Percentiles rank a stretch among this genome's conserved stretches.
These are phyloP conservation scores for Xylaria multiplex DNA, from an alignment of 2,329 filamentous ascomycete genomes.

Conservation along the genomic window DNA sequence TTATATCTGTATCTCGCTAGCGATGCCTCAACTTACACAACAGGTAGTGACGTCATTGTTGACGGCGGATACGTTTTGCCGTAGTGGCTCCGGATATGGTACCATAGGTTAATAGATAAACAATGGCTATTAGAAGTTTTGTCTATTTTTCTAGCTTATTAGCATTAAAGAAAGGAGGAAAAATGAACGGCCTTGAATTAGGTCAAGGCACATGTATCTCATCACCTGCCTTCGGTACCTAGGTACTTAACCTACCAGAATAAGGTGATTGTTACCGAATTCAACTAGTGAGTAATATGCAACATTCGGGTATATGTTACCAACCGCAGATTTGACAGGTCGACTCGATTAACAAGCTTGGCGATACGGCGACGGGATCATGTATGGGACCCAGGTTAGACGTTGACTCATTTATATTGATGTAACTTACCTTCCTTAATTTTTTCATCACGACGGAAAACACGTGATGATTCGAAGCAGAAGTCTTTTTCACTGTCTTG, in stretches of 20 bases:
- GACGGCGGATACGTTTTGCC: constrained; percentile 39
- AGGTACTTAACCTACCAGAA: too few relatives aligned
- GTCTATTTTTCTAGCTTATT: not conserved
- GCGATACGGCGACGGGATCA: not conserved
- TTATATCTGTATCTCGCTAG: constrained; percentile 39
- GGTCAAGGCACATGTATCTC: too few relatives aligned
- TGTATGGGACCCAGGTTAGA: not conserved
- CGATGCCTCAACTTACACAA: constrained; percentile 38
- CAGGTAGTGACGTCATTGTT: constrained; percentile 36
- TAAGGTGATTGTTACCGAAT: not conserved
- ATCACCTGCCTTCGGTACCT: too few relatives aligned
- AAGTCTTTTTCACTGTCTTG: constrained; percentile 28
- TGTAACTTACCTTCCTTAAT: not conserved
- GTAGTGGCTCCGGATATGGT: constrained; percentile 2
- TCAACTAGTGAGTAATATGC: constrained; percentile 13
- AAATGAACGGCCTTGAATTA: not conserved
- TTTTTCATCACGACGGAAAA: constrained; percentile 6
- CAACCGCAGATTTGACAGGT: not conserved
- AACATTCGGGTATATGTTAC: not conserved
- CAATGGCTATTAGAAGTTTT: not conserved
- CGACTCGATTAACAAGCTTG: not conserved
- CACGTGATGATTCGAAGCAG: constrained; percentile 35
- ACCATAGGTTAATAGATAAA: not conserved
- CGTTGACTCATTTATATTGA: constrained; percentile 27
- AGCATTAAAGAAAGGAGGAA: not conserved